Conservation (phyloP, 2,329 filamentous ascomycete species). For the Cladophialophora bantiana region DNA sequence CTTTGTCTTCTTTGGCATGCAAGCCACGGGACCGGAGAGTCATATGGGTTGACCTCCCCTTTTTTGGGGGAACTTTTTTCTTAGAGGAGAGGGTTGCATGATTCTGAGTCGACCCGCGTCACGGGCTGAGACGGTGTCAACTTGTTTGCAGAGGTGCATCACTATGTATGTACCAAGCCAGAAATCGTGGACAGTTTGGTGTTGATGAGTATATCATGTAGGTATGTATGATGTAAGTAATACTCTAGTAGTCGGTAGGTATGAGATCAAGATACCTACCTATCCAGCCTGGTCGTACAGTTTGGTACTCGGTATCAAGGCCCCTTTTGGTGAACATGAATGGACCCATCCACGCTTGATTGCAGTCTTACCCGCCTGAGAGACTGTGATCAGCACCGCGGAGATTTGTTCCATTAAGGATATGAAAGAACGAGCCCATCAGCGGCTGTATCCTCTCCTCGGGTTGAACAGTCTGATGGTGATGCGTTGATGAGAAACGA, state of each 20-base stretch:
- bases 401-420: background rate
- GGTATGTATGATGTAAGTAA: background rate
- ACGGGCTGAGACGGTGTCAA: background rate
- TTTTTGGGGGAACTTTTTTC: too few species aligned
- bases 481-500: too few species aligned
- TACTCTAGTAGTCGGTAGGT: background rate
- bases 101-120: background rate
- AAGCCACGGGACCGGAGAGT: constrained; percentile 29
- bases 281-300: too few species aligned
- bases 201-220: background rate
- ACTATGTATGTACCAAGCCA: background rate
- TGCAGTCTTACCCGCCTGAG: background rate
- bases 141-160: background rate
- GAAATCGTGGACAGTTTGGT: background rate
- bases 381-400: background rate
- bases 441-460: background rate
- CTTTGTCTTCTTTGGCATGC: constrained; percentile 33
- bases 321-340: background rate
- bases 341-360: background rate
- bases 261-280: background rate
- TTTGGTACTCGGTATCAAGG: background rate
- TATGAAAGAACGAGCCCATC: background rate
- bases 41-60: constrained; percentile 26
- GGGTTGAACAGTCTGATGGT: background rate
- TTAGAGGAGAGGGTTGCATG: background rate